A percentile compares a stretch with the other conserved stretches of the same genome.
Conservation (phyloP, 805 yeast genomes). For the Saccharomycopsis lassenensis region DNA sequence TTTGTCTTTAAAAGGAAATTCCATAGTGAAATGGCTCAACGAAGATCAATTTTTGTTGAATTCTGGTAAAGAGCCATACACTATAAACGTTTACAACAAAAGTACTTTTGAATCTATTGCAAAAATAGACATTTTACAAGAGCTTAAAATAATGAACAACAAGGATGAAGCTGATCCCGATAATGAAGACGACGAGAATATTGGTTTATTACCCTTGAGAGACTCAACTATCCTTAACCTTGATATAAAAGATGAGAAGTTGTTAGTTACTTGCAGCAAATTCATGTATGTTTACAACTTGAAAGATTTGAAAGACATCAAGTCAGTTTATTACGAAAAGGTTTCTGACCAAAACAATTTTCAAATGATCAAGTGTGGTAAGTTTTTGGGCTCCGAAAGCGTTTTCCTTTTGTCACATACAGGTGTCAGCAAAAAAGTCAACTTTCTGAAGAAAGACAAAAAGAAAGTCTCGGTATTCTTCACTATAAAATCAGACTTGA, state of each 20-base stretch:
- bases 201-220: conserved; percentile 15
- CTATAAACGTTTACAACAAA: conserved; percentile 7
- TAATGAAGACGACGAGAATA: conserved; percentile 15
- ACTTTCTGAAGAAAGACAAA: neutral
- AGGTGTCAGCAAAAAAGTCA: conserved; percentile 5
- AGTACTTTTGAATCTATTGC: conserved; percentile 4
- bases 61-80: conserved; percentile 11
- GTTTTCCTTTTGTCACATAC: conserved; percentile 5
- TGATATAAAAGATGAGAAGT: conserved; percentile 3
- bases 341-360: conserved; percentile 2
- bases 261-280: conserved; percentile 12
- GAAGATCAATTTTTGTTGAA: conserved; percentile 6
- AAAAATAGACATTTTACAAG: conserved; percentile 12
- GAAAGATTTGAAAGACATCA: neutral
- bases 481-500: no score
- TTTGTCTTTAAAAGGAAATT: no score
- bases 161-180: conserved; percentile 5
- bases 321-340: conserved; percentile 1
- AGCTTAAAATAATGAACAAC: conserved; percentile 7
- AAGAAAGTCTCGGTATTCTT: no score
- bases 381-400: conserved; percentile 3
- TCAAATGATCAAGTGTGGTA: conserved; percentile 6
- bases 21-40: conserved; percentile 7
- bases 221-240: conserved; percentile 14
- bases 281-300: conserved; percentile 14